Evolutionary conservation across 495 filamentous ascomycete genomes (phyloP).

Genomic region (Podospora appendiculata): DNA sequence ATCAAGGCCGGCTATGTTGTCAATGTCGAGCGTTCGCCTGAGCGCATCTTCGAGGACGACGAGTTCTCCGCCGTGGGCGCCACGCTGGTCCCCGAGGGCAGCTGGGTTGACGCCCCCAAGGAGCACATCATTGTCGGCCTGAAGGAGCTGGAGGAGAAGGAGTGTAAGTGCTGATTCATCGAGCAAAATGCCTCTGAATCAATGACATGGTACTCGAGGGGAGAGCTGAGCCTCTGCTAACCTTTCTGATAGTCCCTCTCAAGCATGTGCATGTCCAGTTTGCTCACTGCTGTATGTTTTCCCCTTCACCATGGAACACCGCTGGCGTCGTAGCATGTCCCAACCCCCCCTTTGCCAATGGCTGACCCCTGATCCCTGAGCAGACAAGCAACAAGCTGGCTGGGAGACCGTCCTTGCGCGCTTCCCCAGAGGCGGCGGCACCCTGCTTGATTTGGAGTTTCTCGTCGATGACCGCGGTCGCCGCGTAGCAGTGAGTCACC

Average conservation of each 20-base stretch:
- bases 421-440: constrained; percentile 76
- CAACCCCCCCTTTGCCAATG: background rate
- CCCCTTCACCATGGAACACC: background rate
- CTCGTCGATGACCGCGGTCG: constrained; percentile 71
- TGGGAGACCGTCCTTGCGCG: constrained; percentile 78
- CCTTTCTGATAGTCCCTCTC: constrained; percentile 52
- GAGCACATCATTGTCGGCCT: constrained; percentile 83
- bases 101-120: constrained; percentile 67
- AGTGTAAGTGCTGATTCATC: constrained; percentile 38
- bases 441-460: constrained; percentile 86
- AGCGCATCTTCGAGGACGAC: constrained; percentile 76
- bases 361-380: constrained; percentile 23
- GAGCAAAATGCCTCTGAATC: too few species aligned
- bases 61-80: constrained; percentile 60
- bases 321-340: background rate
- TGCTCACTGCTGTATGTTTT: constrained; percentile 43
- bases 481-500: constrained; percentile 55
- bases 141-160: constrained; percentile 88
- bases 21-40: constrained; percentile 69
- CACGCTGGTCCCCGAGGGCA: constrained; percentile 70
- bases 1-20: constrained; percentile 79
- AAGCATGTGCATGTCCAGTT: constrained; percentile 85
- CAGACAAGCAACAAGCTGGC: constrained; percentile 79
- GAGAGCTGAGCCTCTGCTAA: background rate
- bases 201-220: too few species aligned